phyloP scores from a whole-genome alignment of 495 filamentous ascomycete genomes.

The Aspergillus bridgeri region DNA sequence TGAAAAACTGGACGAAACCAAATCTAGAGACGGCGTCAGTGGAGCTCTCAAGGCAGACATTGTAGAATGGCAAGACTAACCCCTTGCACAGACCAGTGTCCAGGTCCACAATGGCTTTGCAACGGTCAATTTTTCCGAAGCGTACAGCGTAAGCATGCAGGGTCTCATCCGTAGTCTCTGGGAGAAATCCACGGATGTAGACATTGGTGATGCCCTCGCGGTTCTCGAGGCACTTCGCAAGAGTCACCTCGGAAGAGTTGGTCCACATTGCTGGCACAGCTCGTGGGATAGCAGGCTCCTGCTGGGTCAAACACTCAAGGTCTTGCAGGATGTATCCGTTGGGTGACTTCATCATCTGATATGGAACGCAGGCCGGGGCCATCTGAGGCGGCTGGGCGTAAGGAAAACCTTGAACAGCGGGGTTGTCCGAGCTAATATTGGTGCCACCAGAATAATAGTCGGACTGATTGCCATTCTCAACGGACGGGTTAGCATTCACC shows the following conservation, averaged over 20 bases:
- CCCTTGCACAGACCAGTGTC: conserved; percentile 91
- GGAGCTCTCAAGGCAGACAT: conserved; percentile 12
- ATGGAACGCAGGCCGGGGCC: conserved; percentile 24
- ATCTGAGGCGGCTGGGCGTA: conserved; percentile 24
- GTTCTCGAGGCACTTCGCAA: conserved; percentile 90
- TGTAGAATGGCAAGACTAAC: conserved; percentile 46
- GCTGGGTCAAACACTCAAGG: conserved; percentile 65
- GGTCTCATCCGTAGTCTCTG: conserved; percentile 90
- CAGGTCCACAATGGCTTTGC: conserved; percentile 95
- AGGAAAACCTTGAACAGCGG: conserved; percentile 18
- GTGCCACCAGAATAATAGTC: conserved; percentile 19
- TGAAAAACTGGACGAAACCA: conserved; percentile 91
- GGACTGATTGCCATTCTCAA: conserved; percentile 19
- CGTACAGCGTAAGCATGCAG: conserved; percentile 75
- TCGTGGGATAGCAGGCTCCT: conserved; percentile 77
- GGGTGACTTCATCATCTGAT: conserved; percentile 43
- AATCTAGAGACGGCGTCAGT: conserved; percentile 57
- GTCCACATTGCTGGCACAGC: conserved; percentile 86
- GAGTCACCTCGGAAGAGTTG: conserved; percentile 66
- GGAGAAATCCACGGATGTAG: conserved; percentile 93
- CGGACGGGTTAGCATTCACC: conserved; percentile 10
- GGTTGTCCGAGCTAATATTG: neutral
- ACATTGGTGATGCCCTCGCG: conserved; percentile 87
- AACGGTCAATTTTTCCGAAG: conserved; percentile 87
- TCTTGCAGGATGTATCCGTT: conserved; percentile 60